These are phyloP conservation scores for Sequoiadendron giganteum DNA, from an alignment of 75 land plant species.

Conservation along the genomic window DNA sequence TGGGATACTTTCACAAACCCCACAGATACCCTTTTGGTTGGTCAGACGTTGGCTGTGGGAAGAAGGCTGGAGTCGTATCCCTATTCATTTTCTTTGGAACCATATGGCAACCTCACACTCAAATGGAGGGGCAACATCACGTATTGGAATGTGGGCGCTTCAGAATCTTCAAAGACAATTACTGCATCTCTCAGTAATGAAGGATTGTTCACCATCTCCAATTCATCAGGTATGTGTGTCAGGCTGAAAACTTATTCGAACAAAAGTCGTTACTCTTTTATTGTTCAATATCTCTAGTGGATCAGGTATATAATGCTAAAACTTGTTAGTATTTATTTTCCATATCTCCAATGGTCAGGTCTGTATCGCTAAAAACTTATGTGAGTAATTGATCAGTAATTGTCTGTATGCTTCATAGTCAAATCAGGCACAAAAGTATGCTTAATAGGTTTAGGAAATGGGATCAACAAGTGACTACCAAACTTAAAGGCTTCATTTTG, in stretches of 20 bases:
- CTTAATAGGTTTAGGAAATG: background rate
- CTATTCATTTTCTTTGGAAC: conserved; percentile 38
- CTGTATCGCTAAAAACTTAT: background rate
- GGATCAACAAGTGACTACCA: background rate
- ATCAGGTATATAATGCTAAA: background rate
- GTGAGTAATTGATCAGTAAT: background rate
- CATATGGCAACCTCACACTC: conserved; percentile 35
- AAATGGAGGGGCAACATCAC: conserved; percentile 28
- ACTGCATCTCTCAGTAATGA: background rate
- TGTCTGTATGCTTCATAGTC: background rate
- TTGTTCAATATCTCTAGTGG: background rate
- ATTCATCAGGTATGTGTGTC: conserved; percentile 9
- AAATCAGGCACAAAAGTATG: background rate
- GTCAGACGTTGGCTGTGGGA: conserved; percentile 32
- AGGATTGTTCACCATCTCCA: background rate
- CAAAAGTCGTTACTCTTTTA: background rate
- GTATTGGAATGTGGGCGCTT: conserved; percentile 31
- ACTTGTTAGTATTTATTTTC: background rate
- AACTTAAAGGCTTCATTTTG: background rate
- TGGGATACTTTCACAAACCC: conserved; percentile 59
- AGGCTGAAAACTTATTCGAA: background rate
- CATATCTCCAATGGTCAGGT: background rate
- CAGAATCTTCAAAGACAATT: conserved; percentile 8
- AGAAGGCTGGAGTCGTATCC: conserved; percentile 18
- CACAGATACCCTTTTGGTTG: conserved; percentile 40